Conservation (phyloP, 306 rosid species). For the Begonia fuchsioides region DNA sequence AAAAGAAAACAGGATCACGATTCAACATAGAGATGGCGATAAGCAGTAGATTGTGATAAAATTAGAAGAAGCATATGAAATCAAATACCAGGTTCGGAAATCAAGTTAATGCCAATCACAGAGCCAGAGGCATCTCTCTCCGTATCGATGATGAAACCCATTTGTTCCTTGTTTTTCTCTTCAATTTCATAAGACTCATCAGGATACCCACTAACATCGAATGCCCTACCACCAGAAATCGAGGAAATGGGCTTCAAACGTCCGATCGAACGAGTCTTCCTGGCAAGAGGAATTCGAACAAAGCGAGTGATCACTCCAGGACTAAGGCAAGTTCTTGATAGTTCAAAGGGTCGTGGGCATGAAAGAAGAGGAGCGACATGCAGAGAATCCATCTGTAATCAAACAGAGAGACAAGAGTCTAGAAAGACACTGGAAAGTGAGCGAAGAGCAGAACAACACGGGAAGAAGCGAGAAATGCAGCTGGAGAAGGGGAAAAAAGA, state of each 20-base stretch:
- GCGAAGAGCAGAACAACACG: slow-evolving; percentile 10
- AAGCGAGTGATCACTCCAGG: slow-evolving; percentile 8
- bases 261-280: slow-evolving; percentile 1
- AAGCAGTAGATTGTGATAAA: too few relatives aligned
- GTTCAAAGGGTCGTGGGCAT: slow-evolving; percentile 8
- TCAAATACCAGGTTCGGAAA: slow-evolving; percentile 22
- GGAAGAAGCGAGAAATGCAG: slow-evolving; percentile 21
- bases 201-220: slow-evolving; percentile 9
- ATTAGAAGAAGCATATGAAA: not conserved
- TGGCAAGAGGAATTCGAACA: slow-evolving; percentile 12
- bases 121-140: slow-evolving; percentile 38
- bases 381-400: slow-evolving; percentile 33
- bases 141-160: slow-evolving; percentile 15
- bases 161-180: slow-evolving; percentile 8
- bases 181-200: slow-evolving; percentile 17
- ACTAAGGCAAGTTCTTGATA: slow-evolving; percentile 4
- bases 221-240: slow-evolving; percentile 12
- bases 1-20: too few relatives aligned
- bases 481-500: slow-evolving; percentile 6
- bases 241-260: slow-evolving; percentile 19
- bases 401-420: not conserved
- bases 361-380: slow-evolving; percentile 16
- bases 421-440: slow-evolving; percentile 3
- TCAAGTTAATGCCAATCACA: slow-evolving; percentile 34
- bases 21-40: too few relatives aligned